Evolutionary conservation across 257 asterid genomes (phyloP), one percentile per base, ranked within the genome.

Genomic region (Coffea canephora): DNA sequence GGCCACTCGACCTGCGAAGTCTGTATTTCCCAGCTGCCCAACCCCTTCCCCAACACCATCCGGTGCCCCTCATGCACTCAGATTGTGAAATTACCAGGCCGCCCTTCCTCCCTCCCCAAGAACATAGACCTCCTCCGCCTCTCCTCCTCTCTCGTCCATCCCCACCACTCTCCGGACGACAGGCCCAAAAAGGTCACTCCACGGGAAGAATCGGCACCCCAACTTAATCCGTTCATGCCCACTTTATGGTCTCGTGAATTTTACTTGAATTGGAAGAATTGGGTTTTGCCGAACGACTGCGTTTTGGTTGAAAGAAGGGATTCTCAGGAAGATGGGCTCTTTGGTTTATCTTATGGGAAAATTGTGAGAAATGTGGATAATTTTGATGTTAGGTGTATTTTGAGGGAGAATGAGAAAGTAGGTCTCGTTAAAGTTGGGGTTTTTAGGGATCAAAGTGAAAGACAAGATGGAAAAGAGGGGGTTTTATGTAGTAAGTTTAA

Each of bases 1-100:
- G 99, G 99, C 87, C 99, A 95, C 86, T 89, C 97, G 74, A 86
- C 89, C 84, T 95, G 99, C 71, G 90, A 92, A 62, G 85, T 83
- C 80, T 95, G 99, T 86, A 87, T 95, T 50, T 77, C 84, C 6
- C 96, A 85, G 83, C 93, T 95, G 72, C 93, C 91, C 71, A 87
- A 87, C 45, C 97, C 98, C 43, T 95, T 90, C 75, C 90, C 94
- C 36, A 48, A 82, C 81, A 89, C 98, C 19, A 83, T 89, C 83
- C 91, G 99, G 73, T 95, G 98, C 85, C 91, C 97, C 52, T 87
- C 91, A 41, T 95, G 99, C 80, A 93, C 93, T 36, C 93, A 86
- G 52, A 93, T 93, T 57, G 87, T 90, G 55, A 91, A 90, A 84
- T 80, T 90, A 21, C 94, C 96, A 25, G 84, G 80, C 65, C 66